phyloP scores from a whole-genome alignment of 768 basidiomycete species.

The Heimioporus sp. region DNA sequence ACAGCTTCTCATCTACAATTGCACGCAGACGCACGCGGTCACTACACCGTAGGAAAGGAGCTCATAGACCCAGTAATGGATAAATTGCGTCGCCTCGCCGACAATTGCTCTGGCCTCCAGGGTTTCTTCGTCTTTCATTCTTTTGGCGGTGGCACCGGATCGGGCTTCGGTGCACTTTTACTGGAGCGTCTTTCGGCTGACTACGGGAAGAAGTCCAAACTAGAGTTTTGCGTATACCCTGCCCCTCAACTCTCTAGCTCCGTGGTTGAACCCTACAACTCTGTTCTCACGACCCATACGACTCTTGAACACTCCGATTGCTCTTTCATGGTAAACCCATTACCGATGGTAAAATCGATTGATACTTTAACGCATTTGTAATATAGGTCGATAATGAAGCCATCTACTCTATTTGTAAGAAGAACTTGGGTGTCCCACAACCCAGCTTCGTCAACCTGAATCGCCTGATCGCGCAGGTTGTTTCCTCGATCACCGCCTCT shows the following conservation, averaged over 20 bases:
- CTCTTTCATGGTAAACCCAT: conserved; percentile 85
- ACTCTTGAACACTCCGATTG: conserved; percentile 99
- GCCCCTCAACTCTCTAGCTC: conserved; percentile 93
- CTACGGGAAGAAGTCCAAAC: conserved; percentile 99
- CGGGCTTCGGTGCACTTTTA: conserved; percentile 96
- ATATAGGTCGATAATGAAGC: conserved; percentile 95
- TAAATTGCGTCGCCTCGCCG: conserved; percentile 92
- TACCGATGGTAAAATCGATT: not conserved
- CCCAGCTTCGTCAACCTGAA: conserved; percentile 95
- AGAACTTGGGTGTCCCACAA: conserved; percentile 78
- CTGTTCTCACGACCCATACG: conserved; percentile 95
- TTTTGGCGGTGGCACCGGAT: conserved; percentile 99
- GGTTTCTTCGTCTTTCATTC: conserved; percentile 99
- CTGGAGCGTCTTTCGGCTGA: conserved; percentile 96
- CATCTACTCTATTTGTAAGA: conserved; percentile 99
- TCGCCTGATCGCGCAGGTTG: conserved; percentile 96
- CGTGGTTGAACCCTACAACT: conserved; percentile 99
- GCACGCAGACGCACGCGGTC: conserved; percentile 87
- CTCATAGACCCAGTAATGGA: conserved; percentile 97
- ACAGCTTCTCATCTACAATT: conserved; percentile 6
- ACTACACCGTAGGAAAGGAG: conserved; percentile 99
- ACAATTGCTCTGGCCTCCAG: conserved; percentile 97
- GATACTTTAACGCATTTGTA: conserved; percentile 6
- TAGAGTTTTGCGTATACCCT: conserved; percentile 98
- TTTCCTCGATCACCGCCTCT: conserved; percentile 96